Evolutionary conservation across 1,284 basidiomycete species (phyloP), one percentile per base, ranked within the genome.

Genomic region (Ustilago hordei): DNA sequence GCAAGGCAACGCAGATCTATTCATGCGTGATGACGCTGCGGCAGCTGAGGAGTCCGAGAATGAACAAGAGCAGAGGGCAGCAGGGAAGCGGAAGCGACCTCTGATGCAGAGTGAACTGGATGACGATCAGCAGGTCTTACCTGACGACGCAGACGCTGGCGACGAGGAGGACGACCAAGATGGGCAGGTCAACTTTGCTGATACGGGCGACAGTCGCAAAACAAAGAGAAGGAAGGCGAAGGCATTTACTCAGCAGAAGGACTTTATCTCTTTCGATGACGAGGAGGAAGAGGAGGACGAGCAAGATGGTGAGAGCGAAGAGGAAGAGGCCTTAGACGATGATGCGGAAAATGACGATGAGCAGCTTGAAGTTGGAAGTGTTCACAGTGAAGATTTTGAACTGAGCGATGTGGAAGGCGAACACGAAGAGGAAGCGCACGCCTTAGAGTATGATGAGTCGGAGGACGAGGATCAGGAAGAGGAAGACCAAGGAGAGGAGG

Each of bases 201-300:
- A 67, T 13, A 11, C 3, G 4, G 31, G 45, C 28, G 64, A 65
- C 15, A 60, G 65, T 23, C 34, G 60, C 2, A 43, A 32, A 7
- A 23, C 60, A 0, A 71, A 71, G 19, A 58, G 66, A 31, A 60
- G 69, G 9, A 75, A 69, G 38, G 69, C 70, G 1, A 70, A 74
- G 53, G 75, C 70, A 4, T 84, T 83, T 58, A 74, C 71, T 3
- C 59, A 70, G 47, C 81, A 85, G 68, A 64, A 69, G 52, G 82
- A 85, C 63, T 85, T 77, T 52, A 84, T 85, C 34, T 79, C 74
- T 11, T 81, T 85, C 39, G 78, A 73, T 35, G 82, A 78, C 53
- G 69, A 67, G 3, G 75, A 74, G 3, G 72, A 69, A 0, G 72
- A 68, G 2, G 71, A 74, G 2, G 69, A 71, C 0, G 69, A 57